Conservation (phyloP, 2,329 filamentous ascomycete genomes). For the Nothophoma quercina region DNA sequence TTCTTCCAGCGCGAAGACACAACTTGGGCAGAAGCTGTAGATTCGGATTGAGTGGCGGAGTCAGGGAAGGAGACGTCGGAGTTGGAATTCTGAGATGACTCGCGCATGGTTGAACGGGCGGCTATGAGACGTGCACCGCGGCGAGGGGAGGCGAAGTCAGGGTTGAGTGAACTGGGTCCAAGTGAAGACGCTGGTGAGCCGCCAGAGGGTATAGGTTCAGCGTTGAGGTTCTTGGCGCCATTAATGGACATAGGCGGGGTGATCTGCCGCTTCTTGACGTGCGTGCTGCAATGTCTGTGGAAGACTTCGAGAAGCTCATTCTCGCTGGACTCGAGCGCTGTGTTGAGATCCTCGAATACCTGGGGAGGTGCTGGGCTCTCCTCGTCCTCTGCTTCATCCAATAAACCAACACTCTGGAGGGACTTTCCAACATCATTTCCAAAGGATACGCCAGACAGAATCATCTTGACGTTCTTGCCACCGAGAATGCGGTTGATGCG, state of each 20-base stretch:
- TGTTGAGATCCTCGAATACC: constrained; percentile 89
- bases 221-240: constrained; percentile 17
- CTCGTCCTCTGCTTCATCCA: constrained; percentile 75
- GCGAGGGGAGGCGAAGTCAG: constrained; percentile 76
- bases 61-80: constrained; percentile 27
- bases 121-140: constrained; percentile 79
- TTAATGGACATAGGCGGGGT: constrained; percentile 48
- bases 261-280: constrained; percentile 48
- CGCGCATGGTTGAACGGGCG: constrained; percentile 76
- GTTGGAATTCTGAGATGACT: constrained; percentile 38
- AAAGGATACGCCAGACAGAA: constrained; percentile 82
- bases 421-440: constrained; percentile 78
- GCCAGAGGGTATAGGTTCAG: constrained; percentile 25
- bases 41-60: constrained; percentile 14
- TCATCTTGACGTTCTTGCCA: constrained; percentile 78
- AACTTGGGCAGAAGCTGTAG: constrained; percentile 11
- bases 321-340: constrained; percentile 91
- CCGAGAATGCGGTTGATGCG: constrained; percentile 86
- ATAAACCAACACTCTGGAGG: constrained; percentile 84
- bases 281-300: constrained; percentile 51
- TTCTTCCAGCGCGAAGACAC: constrained; percentile 73
- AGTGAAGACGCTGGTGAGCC: constrained; percentile 36
- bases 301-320: constrained; percentile 83
- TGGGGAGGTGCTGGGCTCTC: constrained; percentile 57
- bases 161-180: constrained; percentile 55